Base-by-base conservation (phyloP, 495 filamentous ascomycete genomes). In the Lindgomyces ingoldianus region DNA sequence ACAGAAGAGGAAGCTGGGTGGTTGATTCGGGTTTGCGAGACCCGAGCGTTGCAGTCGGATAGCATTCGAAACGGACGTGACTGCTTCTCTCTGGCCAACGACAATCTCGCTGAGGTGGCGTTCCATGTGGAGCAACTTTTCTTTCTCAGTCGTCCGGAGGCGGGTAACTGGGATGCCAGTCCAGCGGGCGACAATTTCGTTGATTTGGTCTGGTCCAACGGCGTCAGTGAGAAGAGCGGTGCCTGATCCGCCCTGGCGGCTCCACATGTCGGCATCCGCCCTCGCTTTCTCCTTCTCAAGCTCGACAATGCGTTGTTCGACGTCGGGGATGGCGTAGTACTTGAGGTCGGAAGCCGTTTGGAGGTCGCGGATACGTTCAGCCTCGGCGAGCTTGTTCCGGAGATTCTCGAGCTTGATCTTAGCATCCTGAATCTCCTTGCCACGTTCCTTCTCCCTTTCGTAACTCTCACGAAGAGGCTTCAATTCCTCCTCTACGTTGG, bases 181-280 rank as follows among this genome's bases (percentile, higher is more conserved):
- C 91, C 91, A 96, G 24, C 91, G 85, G 36, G 88, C 89, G 30
- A 98, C 94, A 57, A 98, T 98, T 73, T 98, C 94, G 76, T 98
- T 98, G 83, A 98, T 98, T 73, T 98, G 93, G 57, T 98, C 94
- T 3, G 94, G 91, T 12, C 95, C 95, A 56, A 98, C 94, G 6
- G 94, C 81, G 74, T 98, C 94, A 10, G 93, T 91, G 42, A 96
- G 81, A 69, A 98, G 83, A 18, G 84, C 75, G 55, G 85, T 83
- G 46, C 85, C 87, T 3, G 76, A 74, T 14, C 81, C 80, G 33
- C 82, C 85, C 0, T 74, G 69, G 11, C 78, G 82, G 16, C 81
- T 81, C 66, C 81, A 88, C 12, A 89, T 80, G 39, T 93, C 87
- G 11, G 84, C 84, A 76, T 98, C 94, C 4, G 86, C 86, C 29